These are phyloP conservation scores for Podospora pseudoanserina DNA, from an alignment of 495 filamentous ascomycete species.

Conservation along the genomic window DNA sequence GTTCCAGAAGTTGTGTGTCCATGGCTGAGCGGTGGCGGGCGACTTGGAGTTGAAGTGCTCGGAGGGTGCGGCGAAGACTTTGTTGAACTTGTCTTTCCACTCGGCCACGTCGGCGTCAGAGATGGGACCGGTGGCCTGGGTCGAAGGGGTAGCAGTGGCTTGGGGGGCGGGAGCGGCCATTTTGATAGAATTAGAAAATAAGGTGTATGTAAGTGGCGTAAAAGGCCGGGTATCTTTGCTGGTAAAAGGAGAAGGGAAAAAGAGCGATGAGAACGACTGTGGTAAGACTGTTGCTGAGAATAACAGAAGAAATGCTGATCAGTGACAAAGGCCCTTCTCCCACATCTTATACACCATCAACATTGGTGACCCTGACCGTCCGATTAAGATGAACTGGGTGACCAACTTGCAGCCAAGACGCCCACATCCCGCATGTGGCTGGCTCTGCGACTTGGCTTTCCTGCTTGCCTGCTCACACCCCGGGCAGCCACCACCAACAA, in stretches of 20 bases:
- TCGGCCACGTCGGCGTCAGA: slow-evolving; percentile 32
- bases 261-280: neutral
- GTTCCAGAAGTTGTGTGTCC: slow-evolving; percentile 32
- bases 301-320: neutral
- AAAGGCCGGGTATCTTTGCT: slow-evolving; percentile 8
- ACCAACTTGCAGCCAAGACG: slow-evolving; percentile 1
- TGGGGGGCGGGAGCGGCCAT: slow-evolving; percentile 6
- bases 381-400: neutral
- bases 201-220: neutral
- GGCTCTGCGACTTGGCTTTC: slow-evolving; percentile 3
- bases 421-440: slow-evolving; percentile 3
- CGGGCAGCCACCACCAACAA: neutral
- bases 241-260: neutral
- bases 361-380: neutral
- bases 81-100: slow-evolving; percentile 35
- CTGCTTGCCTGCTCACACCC: neutral
- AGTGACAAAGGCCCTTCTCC: neutral
- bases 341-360: neutral
- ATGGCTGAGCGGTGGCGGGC: slow-evolving; percentile 27
- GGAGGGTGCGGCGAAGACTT: slow-evolving; percentile 28
- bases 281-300: neutral
- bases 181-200: neutral
- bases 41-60: slow-evolving; percentile 33
- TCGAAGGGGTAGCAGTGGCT: neutral
- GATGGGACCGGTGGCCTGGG: slow-evolving; percentile 17